These are phyloP conservation scores for Ailanthus altissimus DNA, from an alignment of 345 rosid species.

Conservation along the genomic window DNA sequence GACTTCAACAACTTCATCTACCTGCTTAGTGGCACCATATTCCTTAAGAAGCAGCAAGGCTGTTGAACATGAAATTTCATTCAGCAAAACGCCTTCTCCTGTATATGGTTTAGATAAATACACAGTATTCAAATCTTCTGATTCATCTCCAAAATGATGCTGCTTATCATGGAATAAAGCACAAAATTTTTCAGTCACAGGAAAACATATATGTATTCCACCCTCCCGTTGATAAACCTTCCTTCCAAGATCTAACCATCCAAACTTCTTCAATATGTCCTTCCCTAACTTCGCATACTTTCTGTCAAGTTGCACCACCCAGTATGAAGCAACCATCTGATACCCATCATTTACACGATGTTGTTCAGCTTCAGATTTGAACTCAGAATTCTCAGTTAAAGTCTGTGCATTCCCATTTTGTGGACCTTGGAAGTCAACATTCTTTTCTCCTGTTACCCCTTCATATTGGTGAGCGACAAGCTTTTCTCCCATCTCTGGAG, in stretches of 20 bases:
- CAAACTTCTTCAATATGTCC: constrained; percentile 76
- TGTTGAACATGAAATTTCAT: constrained; percentile 47
- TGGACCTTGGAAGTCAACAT: constrained; percentile 25
- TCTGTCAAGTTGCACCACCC: constrained; percentile 63
- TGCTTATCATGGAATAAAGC: constrained; percentile 42
- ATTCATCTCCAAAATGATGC: constrained; percentile 27
- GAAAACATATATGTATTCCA: constrained; percentile 69
- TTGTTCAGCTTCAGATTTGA: constrained; percentile 24
- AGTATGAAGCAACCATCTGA: constrained; percentile 29
- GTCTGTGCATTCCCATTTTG: constrained; percentile 28
- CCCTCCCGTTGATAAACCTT: constrained; percentile 53
- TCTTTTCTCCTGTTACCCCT: constrained; percentile 28
- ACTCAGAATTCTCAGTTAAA: constrained; percentile 27
- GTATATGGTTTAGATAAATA: constrained; percentile 26
- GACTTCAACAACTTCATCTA: constrained; percentile 52
- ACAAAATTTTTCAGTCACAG: constrained; percentile 65
- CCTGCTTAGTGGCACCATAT: constrained; percentile 51
- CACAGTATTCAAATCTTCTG: constrained; percentile 33
- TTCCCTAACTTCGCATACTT: constrained; percentile 73
- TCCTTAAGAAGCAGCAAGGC: constrained; percentile 65
- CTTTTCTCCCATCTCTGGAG: constrained; percentile 26
- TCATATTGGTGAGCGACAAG: constrained; percentile 25
- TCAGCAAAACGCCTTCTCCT: constrained; percentile 33
- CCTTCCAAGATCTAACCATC: constrained; percentile 87
- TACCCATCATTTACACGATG: constrained; percentile 14